These are phyloP conservation scores for Tylopilus sp. DNA, from an alignment of 768 basidiomycete genomes.

Conservation along the genomic window DNA sequence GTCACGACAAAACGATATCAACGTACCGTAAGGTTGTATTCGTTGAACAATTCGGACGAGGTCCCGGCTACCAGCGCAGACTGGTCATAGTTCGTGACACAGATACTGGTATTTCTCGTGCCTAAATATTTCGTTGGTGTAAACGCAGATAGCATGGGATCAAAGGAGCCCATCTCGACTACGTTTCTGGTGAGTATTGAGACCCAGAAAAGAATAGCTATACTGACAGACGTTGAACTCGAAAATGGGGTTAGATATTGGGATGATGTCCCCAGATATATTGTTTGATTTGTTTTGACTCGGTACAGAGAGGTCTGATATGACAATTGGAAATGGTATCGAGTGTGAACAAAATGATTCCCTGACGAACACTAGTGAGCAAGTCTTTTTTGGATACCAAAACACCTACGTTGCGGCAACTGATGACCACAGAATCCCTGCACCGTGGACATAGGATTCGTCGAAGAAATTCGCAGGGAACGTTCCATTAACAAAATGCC, in stretches of 20 bases:
- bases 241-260: conserved; percentile 31
- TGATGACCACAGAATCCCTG: conserved; percentile 34
- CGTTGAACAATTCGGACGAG: conserved; percentile 38
- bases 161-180: conserved; percentile 43
- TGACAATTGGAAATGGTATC: conserved; percentile 41
- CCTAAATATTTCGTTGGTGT: conserved; percentile 45
- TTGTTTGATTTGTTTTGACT: conserved; percentile 24
- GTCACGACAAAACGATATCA: neutral
- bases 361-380: conserved; percentile 18
- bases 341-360: conserved; percentile 30
- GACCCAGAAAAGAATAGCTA: neutral
- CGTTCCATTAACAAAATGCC: conserved; percentile 41
- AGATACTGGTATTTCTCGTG: conserved; percentile 29
- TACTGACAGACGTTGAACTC: conserved; percentile 36
- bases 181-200: neutral
- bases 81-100: conserved; percentile 37
- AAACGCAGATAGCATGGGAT: conserved; percentile 44
- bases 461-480: conserved; percentile 29
- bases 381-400: conserved; percentile 8
- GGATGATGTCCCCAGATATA: conserved; percentile 22
- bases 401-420: conserved; percentile 31
- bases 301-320: conserved; percentile 25
- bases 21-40: conserved; percentile 27
- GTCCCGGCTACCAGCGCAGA: conserved; percentile 36
- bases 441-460: conserved; percentile 31